These are phyloP conservation scores for Pisolithus thermaeus DNA, from an alignment of 1,284 basidiomycete species.

Conservation along the genomic window DNA sequence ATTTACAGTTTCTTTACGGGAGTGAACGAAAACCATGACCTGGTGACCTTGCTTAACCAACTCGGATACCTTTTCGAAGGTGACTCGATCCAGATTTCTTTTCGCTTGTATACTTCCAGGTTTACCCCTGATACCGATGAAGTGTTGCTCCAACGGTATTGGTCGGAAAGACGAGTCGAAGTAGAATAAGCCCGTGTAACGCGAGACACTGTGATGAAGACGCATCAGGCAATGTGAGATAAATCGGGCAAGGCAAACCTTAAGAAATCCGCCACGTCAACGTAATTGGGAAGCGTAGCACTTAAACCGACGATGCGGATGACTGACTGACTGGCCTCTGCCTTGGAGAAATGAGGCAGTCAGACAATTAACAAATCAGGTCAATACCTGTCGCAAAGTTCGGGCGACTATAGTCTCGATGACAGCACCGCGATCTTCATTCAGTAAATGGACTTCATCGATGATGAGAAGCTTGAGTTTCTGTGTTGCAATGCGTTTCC, in stretches of 20 bases:
- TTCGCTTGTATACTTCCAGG: slow-evolving; percentile 68
- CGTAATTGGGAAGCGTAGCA: slow-evolving; percentile 96
- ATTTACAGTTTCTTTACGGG: slow-evolving; percentile 97
- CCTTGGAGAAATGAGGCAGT: slow-evolving; percentile 39
- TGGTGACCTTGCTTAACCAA: slow-evolving; percentile 88
- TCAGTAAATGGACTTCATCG: slow-evolving; percentile 96
- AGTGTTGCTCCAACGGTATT: slow-evolving; percentile 96
- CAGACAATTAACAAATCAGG: background rate
- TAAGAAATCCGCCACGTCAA: slow-evolving; percentile 95
- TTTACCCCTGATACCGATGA: slow-evolving; percentile 95
- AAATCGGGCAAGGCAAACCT: slow-evolving; percentile 41
- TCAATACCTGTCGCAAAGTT: slow-evolving; percentile 78
- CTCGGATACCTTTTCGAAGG: slow-evolving; percentile 87
- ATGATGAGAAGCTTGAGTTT: slow-evolving; percentile 94
- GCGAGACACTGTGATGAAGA: slow-evolving; percentile 64
- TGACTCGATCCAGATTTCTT: slow-evolving; percentile 85
- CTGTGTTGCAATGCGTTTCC: slow-evolving; percentile 35
- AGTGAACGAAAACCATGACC: slow-evolving; percentile 99
- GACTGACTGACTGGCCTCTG: slow-evolving; percentile 94
- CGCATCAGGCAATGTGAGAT: slow-evolving; percentile 1
- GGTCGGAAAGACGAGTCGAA: slow-evolving; percentile 98
- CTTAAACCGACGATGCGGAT: slow-evolving; percentile 99
- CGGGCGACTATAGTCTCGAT: slow-evolving; percentile 98
- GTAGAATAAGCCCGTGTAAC: slow-evolving; percentile 91
- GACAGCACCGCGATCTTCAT: slow-evolving; percentile 97